Evolutionary conservation across 768 basidiomycete genomes (phyloP), one percentile per base, ranked within the genome.

Genomic region (Gloeophyllum trabeum): DNA sequence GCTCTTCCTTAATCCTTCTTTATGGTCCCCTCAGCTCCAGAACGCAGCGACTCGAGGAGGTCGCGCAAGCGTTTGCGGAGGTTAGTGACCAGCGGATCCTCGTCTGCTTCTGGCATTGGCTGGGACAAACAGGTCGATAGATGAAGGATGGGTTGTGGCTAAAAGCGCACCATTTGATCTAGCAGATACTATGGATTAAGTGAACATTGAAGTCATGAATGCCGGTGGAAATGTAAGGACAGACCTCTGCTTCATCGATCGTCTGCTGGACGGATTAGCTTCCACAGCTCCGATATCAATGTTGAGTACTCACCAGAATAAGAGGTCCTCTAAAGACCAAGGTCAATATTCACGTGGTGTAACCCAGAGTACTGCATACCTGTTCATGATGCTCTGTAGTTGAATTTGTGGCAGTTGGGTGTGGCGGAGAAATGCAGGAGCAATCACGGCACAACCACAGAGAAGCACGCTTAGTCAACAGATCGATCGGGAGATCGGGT

Each of bases 91-190:
- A 39, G 16, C 13, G 19, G 22, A 5, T 47, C 46, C 12, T 47
- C 46, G 36, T 47, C 46, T 6, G 46, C n/a, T 14, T 43, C 42
- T 1, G 49, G 49, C 2, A 46, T 40, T 2, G 49, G 49, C 49
- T 50, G 22, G 2, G 6, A 5, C 2, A 25, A 12, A 1, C 1
- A 30, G 13, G 12, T 5, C 5, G 16, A 14, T 14, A 3, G 24
- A 3, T n/a, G 12, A 3, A 24, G 12, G 2, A 6, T 4, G 7
- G n/a, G n/a, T n/a, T n/a, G n/a, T n/a, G n/a, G n/a, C n/a, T n/a
- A n/a, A 19, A 5, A 14, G 21, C 46, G 13, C 30, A 50, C 49
- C 23, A 50, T 28, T 38, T 50, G 49, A 20, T 50, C 49, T 6
- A 50, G 36, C 18, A 50, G 46, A 25, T 50, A 50, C 49, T 50